Percentiles rank a stretch among this genome's conserved stretches.
Conservation (phyloP, 139 green algal species). For the Tetraselmis striata region DNA sequence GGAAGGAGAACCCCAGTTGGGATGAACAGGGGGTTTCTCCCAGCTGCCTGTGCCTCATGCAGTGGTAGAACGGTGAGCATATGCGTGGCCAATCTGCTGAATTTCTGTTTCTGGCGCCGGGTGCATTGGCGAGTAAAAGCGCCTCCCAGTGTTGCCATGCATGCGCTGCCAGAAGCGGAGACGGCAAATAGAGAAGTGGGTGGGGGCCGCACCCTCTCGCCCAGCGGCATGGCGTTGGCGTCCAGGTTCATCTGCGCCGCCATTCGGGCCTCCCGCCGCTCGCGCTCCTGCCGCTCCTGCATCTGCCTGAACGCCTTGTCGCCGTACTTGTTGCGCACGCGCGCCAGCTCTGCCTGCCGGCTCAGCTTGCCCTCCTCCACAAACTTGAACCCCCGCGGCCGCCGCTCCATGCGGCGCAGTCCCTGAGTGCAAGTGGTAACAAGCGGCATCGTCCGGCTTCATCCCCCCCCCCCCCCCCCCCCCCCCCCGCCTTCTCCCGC, state of each 20-base stretch:
- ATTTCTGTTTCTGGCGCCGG: background rate
- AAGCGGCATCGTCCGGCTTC: too few relatives aligned
- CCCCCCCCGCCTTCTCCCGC: too few relatives aligned
- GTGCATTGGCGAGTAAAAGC: background rate
- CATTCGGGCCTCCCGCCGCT: conserved; percentile 3
- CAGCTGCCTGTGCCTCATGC: too few relatives aligned
- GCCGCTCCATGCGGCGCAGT: conserved; percentile 18
- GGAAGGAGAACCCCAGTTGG: too few relatives aligned
- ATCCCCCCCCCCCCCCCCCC: too few relatives aligned
- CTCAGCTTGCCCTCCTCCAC: conserved; percentile 58
- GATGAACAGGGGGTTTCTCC: too few relatives aligned
- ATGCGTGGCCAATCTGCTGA: background rate
- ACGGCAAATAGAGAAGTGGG: background rate
- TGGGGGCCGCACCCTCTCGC: background rate
- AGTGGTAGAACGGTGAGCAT: background rate
- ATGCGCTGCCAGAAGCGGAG: background rate
- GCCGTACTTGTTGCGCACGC: conserved; percentile 50
- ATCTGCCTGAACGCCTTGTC: conserved; percentile 37
- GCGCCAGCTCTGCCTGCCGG: conserved; percentile 49
- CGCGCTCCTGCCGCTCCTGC: conserved; percentile 12
- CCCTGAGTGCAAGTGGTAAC: too few relatives aligned
- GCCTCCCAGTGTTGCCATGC: background rate
- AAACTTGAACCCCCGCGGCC: conserved; percentile 44
- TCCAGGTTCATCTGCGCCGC: conserved; percentile 22
- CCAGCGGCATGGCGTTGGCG: conserved; percentile 60